Evolutionary conservation across 1,284 basidiomycete species (phyloP), one percentile per base, ranked within the genome.

Genomic region (Irpex sp.): DNA sequence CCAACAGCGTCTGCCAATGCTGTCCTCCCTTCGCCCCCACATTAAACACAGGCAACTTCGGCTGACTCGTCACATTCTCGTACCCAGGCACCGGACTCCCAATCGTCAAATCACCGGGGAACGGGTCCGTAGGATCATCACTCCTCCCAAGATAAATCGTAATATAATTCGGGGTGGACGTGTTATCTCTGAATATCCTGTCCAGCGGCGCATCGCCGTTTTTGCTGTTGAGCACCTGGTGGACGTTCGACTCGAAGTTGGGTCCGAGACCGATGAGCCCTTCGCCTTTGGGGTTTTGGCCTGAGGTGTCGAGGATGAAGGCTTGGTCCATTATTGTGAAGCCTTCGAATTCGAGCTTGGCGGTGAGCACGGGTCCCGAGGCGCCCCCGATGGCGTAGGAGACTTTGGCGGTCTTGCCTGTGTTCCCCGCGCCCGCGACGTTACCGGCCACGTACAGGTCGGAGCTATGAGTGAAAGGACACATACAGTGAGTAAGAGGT

Each of bases 101-200:
- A 7, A 80, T 69, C 6, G 79, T 80, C 58, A 81, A 64, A 63
- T 79, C 73, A 1, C 79, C 79, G 1, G 74, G 71, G 62, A 74
- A 74, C 21, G 67, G 67, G 57, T 76, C 70, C 9, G 67, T 65
- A 1, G 73, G 69, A 62, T 77, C 75, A 34, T 72, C 67, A 37
- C 72, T 69, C 11, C 77, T 73, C 3, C 73, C 71, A 51, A 80
- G 75, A 11, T 77, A 72, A 66, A 89, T 75, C 0, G 86, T 82
- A 57, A 91, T 74, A 67, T 73, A 82, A 70, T 88, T 86, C 0
- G 85, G 81, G 4, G 84, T 79, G 19, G 82, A 77, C 5, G 74
- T 75, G 69, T 89, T 81, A 64, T 85, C 81, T 15, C 76, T 73
- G 72, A 91, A 91, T 65, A 91, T 86, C 17, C 81, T 81, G 74